Base-by-base conservation (phyloP, 2,329 filamentous ascomycete genomes). In the Berkeleyomyces basicola region DNA sequence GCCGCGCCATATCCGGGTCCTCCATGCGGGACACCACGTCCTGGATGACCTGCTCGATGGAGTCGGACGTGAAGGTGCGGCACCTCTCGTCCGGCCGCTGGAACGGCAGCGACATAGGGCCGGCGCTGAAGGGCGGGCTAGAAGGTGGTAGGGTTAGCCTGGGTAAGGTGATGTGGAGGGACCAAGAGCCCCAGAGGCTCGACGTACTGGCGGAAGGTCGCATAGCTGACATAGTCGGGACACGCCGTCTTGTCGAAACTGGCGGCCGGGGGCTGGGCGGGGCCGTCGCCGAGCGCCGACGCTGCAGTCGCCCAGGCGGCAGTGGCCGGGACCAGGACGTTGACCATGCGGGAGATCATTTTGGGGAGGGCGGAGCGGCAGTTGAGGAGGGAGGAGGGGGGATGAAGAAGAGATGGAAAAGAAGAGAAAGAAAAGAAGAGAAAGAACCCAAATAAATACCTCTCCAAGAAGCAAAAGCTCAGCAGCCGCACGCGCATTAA, bases 21-120 rank as follows among this genome's bases (percentile, higher is more conserved):
- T 85, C 79, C 75, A 99, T 87, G 61, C 83, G 85, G 37, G 82
- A 79, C 4, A 86, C 93, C 67, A 99, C 79, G 67, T 96, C 84
- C 39, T 83, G 73, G 66, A 99, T 96, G 60, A 96, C 87, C 69
- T 87, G 80, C 72, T 99, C 93, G 55, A 97, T 95, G 3, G 86
- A 79, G 33, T 87, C 82, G 0, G 91, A 96, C 63, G 84, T 82
- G 74, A 97, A 99, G 0, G 91, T 96, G 66, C 93, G 88, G 72
- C 93, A 99, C 71, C 83, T 81, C 62, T 78, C 77, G 40, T 85
- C 82, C 2, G 93, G 93, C 64, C 93, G 82, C 72, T 99, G 93
- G 72, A 83, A 97, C 0, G 93, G 90, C 1, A 99, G 79, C 61
- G 79, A 77, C 69, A 95, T 79, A 3, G 87, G 86, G 0, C 93